These are phyloP conservation scores for Ballota nigra DNA, from an alignment of 257 asterid genomes.

Conservation along the genomic window DNA sequence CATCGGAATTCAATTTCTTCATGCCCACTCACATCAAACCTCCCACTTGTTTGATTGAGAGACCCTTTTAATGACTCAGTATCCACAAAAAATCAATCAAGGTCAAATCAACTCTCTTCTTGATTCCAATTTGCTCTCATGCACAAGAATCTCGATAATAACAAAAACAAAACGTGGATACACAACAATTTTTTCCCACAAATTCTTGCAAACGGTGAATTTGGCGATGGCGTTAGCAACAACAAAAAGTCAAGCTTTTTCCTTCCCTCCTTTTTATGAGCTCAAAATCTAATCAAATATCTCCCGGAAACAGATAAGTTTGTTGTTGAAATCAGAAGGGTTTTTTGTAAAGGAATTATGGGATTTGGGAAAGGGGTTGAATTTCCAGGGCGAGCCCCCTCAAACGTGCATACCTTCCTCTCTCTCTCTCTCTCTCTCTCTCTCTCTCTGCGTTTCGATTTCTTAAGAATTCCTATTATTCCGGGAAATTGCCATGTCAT, in stretches of 20 bases:
- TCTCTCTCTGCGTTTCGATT: slow-evolving; percentile 26
- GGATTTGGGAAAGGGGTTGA: slow-evolving; percentile 42
- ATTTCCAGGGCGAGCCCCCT: slow-evolving; percentile 37
- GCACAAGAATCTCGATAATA: slow-evolving; percentile 16
- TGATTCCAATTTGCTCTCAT: slow-evolving; percentile 30
- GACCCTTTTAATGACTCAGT: slow-evolving; percentile 20
- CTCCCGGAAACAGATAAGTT: slow-evolving; percentile 3
- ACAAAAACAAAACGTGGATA: slow-evolving; percentile 7
- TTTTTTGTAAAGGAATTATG: slow-evolving; percentile 39
- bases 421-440: slow-evolving; percentile 19
- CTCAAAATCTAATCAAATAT: slow-evolving; percentile 25
- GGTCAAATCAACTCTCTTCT: slow-evolving; percentile 22
- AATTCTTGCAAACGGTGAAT: slow-evolving; percentile 21
- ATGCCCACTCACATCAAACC: slow-evolving; percentile 36
- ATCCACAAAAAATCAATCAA: slow-evolving; percentile 8
- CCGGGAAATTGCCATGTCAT: slow-evolving; percentile 57
- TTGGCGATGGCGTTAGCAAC: not conserved
- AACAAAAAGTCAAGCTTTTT: slow-evolving; percentile 4
- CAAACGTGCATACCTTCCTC: slow-evolving; percentile 52
- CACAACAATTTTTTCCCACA: slow-evolving; percentile 10
- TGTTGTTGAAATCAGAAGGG: slow-evolving; percentile 34
- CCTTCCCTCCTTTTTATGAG: slow-evolving; percentile 14
- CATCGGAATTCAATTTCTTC: slow-evolving; percentile 33
- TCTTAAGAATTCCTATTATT: slow-evolving; percentile 33
- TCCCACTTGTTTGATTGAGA: slow-evolving; percentile 25